Evolutionary conservation across 805 yeast species (phyloP).

Genomic region (Yarrowia sp.): DNA sequence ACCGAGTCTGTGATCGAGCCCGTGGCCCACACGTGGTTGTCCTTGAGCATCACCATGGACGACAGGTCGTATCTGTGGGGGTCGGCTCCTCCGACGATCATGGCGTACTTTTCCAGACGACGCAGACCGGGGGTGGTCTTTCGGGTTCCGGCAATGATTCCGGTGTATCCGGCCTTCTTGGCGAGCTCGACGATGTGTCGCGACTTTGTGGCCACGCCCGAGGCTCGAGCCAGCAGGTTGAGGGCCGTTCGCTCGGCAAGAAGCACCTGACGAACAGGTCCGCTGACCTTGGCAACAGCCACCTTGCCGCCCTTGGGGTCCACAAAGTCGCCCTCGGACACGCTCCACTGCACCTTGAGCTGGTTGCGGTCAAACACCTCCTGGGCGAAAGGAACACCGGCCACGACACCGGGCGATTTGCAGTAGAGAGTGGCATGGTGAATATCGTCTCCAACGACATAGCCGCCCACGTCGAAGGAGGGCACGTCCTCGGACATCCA

Average conservation of each 20-base stretch:
- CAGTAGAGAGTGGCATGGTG: constrained; percentile 81
- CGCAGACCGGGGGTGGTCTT: constrained; percentile 98
- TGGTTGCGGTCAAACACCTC: constrained; percentile 84
- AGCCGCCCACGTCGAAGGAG: constrained; percentile 92
- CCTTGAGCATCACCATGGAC: constrained; percentile 95
- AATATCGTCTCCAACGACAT: constrained; percentile 80
- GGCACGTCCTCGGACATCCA: constrained; percentile 92
- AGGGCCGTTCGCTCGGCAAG: constrained; percentile 87
- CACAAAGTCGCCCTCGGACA: constrained; percentile 69
- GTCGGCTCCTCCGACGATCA: constrained; percentile 95
- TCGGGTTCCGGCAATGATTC: constrained; percentile 93
- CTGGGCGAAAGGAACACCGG: constrained; percentile 88
- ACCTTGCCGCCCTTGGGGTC: constrained; percentile 64
- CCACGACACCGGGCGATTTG: constrained; percentile 78
- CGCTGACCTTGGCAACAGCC: constrained; percentile 77
- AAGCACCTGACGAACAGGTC: constrained; percentile 79
- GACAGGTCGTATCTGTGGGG: constrained; percentile 90
- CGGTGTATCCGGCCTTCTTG: constrained; percentile 70
- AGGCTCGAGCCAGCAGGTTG: constrained; percentile 78
- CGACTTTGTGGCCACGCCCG: constrained; percentile 87
- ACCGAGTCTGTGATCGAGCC: constrained; percentile 92
- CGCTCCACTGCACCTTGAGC: constrained; percentile 73
- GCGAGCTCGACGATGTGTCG: constrained; percentile 65
- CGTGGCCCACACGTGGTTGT: constrained; percentile 90
- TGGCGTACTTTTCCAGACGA: constrained; percentile 85